Base-by-base conservation (phyloP, 805 yeast genomes). In the Debaryomyces tyrocola region DNA sequence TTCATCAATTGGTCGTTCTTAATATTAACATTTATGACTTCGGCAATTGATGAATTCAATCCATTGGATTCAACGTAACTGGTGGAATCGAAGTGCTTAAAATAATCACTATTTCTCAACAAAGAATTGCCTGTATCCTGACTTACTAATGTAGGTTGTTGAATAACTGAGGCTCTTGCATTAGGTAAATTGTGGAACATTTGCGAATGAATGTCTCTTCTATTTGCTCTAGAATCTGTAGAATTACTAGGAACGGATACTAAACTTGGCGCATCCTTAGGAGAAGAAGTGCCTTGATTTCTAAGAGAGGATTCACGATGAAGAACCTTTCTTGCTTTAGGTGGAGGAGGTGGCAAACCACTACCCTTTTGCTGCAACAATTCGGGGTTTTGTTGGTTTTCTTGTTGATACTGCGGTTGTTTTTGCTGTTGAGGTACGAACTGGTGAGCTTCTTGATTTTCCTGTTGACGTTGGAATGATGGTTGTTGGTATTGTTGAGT, bases 31-130 rank as follows among this genome's bases (percentile, higher is more conserved):
- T 82, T 84, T 51, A 89, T 74, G 10, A 87, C 83, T 68, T 92
- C 98, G n/a, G 94, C 91, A 52, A 90, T 72, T 40, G 95, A 85
- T 2, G 91, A 83, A 56, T 85, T 88, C 54, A 92, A 71, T 2
- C 94, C 95, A 33, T 84, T 77, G 59, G 86, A 51, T 71, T 78
- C 60, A 75, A 70, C 49, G 69, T 69, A 58, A 2, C 60, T 59
- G 3, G 59, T 46, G 6, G 63, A 53, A 35, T 48, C 53, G 28
- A 54, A 51, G 41, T 59, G 63, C 37, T 58, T 59, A 41, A 64
- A 64, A 20, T 58, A 44, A 33, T 63, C 67, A 28, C 38, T 45
- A 40, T 57, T 58, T 35, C 43, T 52, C 29, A 50, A 40, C 29
- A 63, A 48, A 4, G 75, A 64, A 42, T 55, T 66, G 0, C 78